Percentiles rank a stretch among this genome's conserved stretches.
Evolutionary conservation across 345 rosid species (phyloP).

Genomic region (Odontarrhena argentea): DNA sequence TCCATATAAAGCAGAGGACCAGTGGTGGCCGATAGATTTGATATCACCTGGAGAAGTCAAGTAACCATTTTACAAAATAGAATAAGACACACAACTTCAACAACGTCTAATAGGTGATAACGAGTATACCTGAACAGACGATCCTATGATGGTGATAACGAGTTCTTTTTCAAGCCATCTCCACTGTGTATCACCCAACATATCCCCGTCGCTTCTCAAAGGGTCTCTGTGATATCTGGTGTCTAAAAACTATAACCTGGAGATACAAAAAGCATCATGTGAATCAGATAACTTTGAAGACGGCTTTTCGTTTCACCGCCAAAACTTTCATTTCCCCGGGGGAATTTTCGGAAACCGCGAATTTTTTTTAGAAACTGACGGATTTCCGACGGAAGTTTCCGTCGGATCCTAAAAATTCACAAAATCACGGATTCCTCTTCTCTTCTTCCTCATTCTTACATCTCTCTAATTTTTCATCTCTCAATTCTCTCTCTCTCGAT

Average conservation of each 20-base stretch:
- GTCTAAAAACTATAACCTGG: conserved; percentile 74
- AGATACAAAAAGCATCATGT: conserved; percentile 15
- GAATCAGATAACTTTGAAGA: background rate
- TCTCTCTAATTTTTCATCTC: no score
- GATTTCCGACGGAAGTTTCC: no score
- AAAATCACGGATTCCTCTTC: no score
- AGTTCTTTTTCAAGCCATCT: conserved; percentile 72
- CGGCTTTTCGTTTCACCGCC: no score
- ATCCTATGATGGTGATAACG: conserved; percentile 75
- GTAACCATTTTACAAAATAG: background rate
- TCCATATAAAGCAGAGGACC: conserved; percentile 77
- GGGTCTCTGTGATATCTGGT: conserved; percentile 88
- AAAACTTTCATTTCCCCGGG: no score
- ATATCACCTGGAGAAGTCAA: conserved; percentile 61
- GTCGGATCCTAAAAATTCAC: no score
- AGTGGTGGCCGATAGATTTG: conserved; percentile 78
- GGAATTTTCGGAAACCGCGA: no score
- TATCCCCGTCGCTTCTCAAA: conserved; percentile 63
- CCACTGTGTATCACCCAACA: conserved; percentile 77
- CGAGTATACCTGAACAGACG: conserved; percentile 77
- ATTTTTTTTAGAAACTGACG: no score
- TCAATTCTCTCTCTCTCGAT: no score
- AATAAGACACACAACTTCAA: conserved; percentile 10
- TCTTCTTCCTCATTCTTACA: no score
- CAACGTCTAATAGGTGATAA: no score